Evolutionary conservation across 306 rosid genomes (phyloP), one percentile per base, ranked within the genome.

Genomic region (Quercus alba): DNA sequence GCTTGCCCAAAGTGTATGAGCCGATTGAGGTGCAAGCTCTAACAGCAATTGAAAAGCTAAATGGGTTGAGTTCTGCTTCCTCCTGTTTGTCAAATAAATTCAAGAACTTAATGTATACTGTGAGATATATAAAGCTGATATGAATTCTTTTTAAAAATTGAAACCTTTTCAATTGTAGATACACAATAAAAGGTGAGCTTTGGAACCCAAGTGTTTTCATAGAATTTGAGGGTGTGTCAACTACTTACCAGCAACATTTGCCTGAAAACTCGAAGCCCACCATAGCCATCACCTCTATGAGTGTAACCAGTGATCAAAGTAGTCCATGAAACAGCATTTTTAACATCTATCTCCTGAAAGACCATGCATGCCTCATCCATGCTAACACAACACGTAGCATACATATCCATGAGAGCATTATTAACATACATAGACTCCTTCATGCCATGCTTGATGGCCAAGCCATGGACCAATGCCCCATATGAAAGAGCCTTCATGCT

Each of bases 261-360:
- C 28, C 75, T 81, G 80, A 91, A 93, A 80, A 86, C 86, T 82
- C 21, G 83, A 80, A 91, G 87, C 62, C 91, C 93, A 0, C 85
- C 81, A 64, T 75, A 82, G 79, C 91, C 87, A 81, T 90, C 90
- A 33, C 92, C 93, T 78, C 82, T 72, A 76, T 89, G 97, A 86
- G 97, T 91, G 59, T 82, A 91, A 28, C 91, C 97, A 73, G 93
- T 80, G 81, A 91, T 93, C 88, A 91, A 85, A 80, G 94, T 86
- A 78, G 97, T 89, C 94, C 97, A 88, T 2, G 87, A 75, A 56
- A 88, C 93, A 74, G 67, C 86, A 91, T 82, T 91, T 70, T 93
- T 93, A 0, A 23, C 72, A 19, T 21, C 25, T 4, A 87, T 84
- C 68, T 85, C 83, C n/a, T 78, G 85, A 77, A 93, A 91, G 41